Evolutionary conservation across 1,139 yeast genomes (phyloP).

Genomic region (Suhomyces bokatorum): DNA sequence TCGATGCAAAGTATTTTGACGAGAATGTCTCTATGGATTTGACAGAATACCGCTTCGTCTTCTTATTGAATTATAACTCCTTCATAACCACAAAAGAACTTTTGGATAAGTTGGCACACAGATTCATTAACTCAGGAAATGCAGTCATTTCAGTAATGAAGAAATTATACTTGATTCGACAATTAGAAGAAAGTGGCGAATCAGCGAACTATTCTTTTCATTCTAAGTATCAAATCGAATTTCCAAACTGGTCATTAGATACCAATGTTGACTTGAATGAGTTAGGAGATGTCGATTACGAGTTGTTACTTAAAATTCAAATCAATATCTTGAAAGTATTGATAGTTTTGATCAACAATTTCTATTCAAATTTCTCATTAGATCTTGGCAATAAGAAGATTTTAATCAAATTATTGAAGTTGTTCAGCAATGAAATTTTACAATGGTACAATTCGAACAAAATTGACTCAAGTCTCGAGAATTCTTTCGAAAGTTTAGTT

Average conservation of each 20-base stretch:
- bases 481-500: conserved; percentile 51
- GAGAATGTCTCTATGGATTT: conserved; percentile 41
- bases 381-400: conserved; percentile 61
- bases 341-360: conserved; percentile 68
- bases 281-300: conserved; percentile 53
- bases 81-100: conserved; percentile 46
- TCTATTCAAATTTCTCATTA: conserved; percentile 74
- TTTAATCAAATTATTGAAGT: conserved; percentile 65
- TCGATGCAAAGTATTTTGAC: conserved; percentile 42
- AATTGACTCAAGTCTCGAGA: conserved; percentile 42
- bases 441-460: conserved; percentile 67
- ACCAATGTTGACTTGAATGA: conserved; percentile 36
- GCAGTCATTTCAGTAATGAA: conserved; percentile 51
- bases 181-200: conserved; percentile 4
- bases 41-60: conserved; percentile 46
- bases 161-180: conserved; percentile 15
- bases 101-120: conserved; percentile 44
- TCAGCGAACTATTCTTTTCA: conserved; percentile 3
- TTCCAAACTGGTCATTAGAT: conserved; percentile 58
- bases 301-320: conserved; percentile 68
- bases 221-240: conserved; percentile 20
- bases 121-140: conserved; percentile 49
- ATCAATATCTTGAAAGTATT: conserved; percentile 80
- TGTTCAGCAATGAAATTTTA: conserved; percentile 67
- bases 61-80: conserved; percentile 44